Conservation (phyloP, 305 asterid species). For the Ilex paraguariensis region DNA sequence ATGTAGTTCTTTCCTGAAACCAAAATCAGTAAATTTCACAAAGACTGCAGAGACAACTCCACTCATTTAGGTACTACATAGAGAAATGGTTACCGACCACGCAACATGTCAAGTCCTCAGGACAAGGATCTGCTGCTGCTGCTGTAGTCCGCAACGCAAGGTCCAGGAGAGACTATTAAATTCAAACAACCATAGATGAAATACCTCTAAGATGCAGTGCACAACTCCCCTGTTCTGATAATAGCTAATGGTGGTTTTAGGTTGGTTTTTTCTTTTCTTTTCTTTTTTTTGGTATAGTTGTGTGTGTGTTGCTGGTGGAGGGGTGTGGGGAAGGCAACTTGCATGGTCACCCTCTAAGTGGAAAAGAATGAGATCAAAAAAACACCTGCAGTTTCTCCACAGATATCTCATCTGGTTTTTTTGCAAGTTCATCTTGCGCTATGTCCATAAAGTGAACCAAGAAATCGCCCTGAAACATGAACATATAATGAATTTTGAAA, state of each 20-base stretch:
- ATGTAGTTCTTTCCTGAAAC: conserved; percentile 76
- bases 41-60: conserved; percentile 12
- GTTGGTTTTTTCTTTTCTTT: no score
- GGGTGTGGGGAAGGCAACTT: not conserved
- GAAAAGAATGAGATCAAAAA: conserved; percentile 14
- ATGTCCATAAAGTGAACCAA: conserved; percentile 98
- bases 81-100: conserved; percentile 57
- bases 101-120: conserved; percentile 89
- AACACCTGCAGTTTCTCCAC: conserved; percentile 93
- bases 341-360: conserved; percentile 7
- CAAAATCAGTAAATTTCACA: conserved; percentile 19
- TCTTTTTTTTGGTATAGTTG: no score
- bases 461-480: conserved; percentile 86
- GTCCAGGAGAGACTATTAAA: conserved; percentile 84
- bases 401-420: conserved; percentile 90
- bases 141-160: conserved; percentile 96
- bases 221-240: no score
- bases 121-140: conserved; percentile 95
- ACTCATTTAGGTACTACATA: conserved; percentile 2
- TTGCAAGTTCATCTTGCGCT: conserved; percentile 88
- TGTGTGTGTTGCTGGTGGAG: no score
- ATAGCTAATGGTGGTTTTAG: no score
- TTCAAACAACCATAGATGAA: no score
- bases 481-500: conserved; percentile 8
- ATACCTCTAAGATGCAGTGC: no score